Conservation (phyloP, 176 grass and related monocot species). For the Olyra latifolia region DNA sequence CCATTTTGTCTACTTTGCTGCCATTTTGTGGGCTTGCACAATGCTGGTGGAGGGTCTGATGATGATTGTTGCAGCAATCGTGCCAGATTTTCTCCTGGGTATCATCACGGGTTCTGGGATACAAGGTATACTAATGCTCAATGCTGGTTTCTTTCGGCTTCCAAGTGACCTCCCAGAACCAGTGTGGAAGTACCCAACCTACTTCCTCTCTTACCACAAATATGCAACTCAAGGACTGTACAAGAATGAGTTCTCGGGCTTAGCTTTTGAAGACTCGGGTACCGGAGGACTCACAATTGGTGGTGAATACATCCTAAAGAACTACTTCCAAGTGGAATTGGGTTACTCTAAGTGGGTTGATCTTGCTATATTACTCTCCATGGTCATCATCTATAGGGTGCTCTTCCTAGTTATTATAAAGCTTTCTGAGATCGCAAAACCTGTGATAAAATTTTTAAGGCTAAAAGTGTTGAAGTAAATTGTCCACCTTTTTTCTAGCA, state of each 20-base stretch:
- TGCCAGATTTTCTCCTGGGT: constrained; percentile 48
- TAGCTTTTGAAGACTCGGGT: constrained; percentile 25
- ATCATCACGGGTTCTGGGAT: constrained; percentile 47
- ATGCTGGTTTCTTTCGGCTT: constrained; percentile 51
- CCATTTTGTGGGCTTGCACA: constrained; percentile 43
- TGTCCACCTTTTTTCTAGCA: no score
- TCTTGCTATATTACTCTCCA: constrained; percentile 50
- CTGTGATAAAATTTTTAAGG: constrained; percentile 21
- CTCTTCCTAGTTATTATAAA: constrained; percentile 49
- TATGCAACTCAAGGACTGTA: constrained; percentile 67
- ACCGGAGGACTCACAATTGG: neutral
- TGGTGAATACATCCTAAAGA: constrained; percentile 46
- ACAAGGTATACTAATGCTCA: constrained; percentile 56
- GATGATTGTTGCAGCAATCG: constrained; percentile 58
- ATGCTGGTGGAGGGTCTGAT: constrained; percentile 52
- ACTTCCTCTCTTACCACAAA: constrained; percentile 67
- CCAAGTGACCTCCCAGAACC: constrained; percentile 45
- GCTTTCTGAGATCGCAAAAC: constrained; percentile 34
- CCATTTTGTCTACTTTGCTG: constrained; percentile 44
- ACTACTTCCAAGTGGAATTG: constrained; percentile 45
- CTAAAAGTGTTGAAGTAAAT: neutral
- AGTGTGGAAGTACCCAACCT: constrained; percentile 58
- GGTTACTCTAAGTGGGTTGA: constrained; percentile 61
- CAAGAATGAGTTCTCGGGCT: constrained; percentile 55
- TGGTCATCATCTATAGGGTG: constrained; percentile 52